Conservation (phyloP, 2,329 filamentous ascomycete species). For the Sporothrix globosa region DNA sequence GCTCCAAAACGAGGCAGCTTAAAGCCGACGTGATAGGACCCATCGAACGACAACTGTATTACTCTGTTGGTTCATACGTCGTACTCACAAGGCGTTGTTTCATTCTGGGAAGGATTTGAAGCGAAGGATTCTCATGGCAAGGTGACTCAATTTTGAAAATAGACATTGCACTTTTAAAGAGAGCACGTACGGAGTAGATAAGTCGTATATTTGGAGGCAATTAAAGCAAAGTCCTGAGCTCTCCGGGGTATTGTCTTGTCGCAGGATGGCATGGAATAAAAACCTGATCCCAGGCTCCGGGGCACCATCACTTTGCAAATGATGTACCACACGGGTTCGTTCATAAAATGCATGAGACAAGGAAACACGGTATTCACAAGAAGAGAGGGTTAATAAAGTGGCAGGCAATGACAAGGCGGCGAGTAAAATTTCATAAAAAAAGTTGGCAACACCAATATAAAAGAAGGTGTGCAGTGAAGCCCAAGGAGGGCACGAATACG, state of each 20-base stretch:
- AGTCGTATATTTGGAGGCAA: no score
- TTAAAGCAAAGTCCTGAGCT: no score
- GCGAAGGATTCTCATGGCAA: not conserved
- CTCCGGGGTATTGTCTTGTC: not conserved
- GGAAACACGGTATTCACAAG: not conserved
- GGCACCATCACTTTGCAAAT: not conserved
- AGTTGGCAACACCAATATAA: not conserved
- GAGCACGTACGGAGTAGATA: no score
- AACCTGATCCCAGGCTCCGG: conserved; percentile 14
- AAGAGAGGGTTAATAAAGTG: not conserved
- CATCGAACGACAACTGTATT: not conserved
- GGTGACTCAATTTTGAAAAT: not conserved
- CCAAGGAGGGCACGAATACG: not conserved
- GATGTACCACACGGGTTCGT: conserved; percentile 1
- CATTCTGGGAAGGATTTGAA: conserved; percentile 6
- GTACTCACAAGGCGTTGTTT: not conserved
- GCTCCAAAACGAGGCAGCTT: conserved; percentile 9
- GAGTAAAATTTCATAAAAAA: not conserved
- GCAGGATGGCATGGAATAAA: not conserved
- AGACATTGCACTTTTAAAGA: not conserved
- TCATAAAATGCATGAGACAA: no score
- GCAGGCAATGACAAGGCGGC: not conserved
- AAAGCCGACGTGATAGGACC: conserved; percentile 8
- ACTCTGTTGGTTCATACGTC: not conserved
- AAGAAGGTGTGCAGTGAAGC: not conserved